Conservation (phyloP, 441 rosid genomes). For the Erodium texanum region DNA sequence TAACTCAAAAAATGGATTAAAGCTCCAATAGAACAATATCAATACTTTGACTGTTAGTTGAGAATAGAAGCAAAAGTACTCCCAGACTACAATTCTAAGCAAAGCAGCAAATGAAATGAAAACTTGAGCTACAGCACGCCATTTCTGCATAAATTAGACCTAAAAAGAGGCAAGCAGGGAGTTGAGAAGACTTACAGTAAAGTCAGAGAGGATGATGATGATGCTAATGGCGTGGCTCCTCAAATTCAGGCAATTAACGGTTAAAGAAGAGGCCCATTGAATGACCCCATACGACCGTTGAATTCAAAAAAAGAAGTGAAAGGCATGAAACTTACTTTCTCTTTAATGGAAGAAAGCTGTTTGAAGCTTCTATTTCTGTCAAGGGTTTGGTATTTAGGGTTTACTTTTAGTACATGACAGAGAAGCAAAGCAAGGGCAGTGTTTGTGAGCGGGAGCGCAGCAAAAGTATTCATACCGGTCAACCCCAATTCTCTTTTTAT, state of each 20-base stretch:
- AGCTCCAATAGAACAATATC: not conserved
- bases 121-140: not conserved
- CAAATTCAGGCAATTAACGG: not conserved
- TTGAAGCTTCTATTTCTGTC: not conserved
- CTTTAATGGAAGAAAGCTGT: not conserved
- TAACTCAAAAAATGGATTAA: not conserved
- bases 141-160: not conserved
- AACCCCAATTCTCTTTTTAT: not conserved
- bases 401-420: not conserved
- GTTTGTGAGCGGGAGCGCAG: not conserved
- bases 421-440: not conserved
- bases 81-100: not conserved
- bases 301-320: not conserved
- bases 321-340: not conserved
- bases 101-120: not conserved
- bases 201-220: not conserved
- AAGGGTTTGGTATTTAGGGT: conserved; percentile 2
- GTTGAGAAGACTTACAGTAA: not conserved
- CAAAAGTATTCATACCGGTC: not conserved
- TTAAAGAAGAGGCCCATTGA: not conserved
- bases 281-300: not conserved
- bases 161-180: not conserved
- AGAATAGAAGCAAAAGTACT: not conserved
- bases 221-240: not conserved
- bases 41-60: not conserved